Evolutionary conservation across 2,329 filamentous ascomycete species (phyloP).

Genomic region (Penicillium vulpinum): DNA sequence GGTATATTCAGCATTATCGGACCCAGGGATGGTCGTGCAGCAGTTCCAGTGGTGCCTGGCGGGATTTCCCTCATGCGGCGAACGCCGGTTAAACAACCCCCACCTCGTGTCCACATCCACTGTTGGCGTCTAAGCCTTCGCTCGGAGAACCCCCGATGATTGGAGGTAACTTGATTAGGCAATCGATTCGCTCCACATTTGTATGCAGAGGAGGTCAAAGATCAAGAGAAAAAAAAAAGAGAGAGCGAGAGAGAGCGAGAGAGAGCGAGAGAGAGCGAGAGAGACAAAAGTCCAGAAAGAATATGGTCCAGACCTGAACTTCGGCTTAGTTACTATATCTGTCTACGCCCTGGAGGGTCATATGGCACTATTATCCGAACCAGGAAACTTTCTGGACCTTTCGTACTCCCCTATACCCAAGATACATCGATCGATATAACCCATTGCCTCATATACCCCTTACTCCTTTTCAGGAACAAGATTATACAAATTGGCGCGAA

Average conservation of each 20-base stretch:
- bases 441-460: background rate
- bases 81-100: background rate
- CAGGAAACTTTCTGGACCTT: background rate
- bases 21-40: background rate
- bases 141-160: background rate
- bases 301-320: background rate
- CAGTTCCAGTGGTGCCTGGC: background rate
- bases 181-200: background rate
- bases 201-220: background rate
- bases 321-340: slow-evolving; percentile 2
- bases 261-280: background rate
- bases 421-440: background rate
- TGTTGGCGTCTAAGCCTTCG: background rate
- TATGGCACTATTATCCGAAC: background rate
- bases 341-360: background rate
- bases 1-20: background rate
- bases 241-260: background rate
- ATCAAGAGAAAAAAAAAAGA: background rate
- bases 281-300: background rate
- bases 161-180: background rate
- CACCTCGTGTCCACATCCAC: slow-evolving; percentile 1
- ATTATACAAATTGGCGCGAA: background rate
- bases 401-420: background rate
- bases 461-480: background rate
- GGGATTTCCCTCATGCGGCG: background rate